These are phyloP conservation scores for Limnomonas spitsbergensis DNA, from an alignment of 139 green algal genomes.

Conservation along the genomic window DNA sequence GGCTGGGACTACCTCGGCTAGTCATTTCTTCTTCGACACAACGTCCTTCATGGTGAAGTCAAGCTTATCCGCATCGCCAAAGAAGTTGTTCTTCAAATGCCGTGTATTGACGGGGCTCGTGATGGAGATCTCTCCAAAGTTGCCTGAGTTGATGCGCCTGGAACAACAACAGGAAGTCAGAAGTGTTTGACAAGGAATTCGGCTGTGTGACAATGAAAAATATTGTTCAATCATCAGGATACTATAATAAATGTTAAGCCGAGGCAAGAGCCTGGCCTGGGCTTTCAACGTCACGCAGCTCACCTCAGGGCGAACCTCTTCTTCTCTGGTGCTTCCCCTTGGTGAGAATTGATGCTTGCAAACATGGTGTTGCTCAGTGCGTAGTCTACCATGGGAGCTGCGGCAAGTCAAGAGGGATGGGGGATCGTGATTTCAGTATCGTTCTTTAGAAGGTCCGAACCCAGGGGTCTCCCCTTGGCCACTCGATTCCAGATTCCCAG, in stretches of 20 bases:
- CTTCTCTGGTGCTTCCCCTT: neutral
- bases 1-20: too few relatives aligned
- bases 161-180: too few relatives aligned
- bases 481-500: too few relatives aligned
- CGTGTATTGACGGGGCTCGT: neutral
- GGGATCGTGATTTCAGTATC: neutral
- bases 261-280: too few relatives aligned
- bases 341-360: neutral
- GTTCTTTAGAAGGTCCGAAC: neutral
- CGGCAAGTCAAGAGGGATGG: too few relatives aligned
- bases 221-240: too few relatives aligned
- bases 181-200: too few relatives aligned
- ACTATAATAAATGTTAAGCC: too few relatives aligned
- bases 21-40: too few relatives aligned
- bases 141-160: neutral
- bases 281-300: too few relatives aligned
- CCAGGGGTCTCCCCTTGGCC: too few relatives aligned
- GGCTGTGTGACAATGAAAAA: too few relatives aligned
- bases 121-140: neutral
- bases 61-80: neutral
- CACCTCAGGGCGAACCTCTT: neutral
- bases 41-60: constrained; percentile 2
- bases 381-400: neutral
- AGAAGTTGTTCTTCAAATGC: constrained; percentile 2
- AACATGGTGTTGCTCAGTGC: neutral